Base-by-base conservation (phyloP, 2,329 filamentous ascomycete genomes). In the Orbilia ellipsospora region DNA sequence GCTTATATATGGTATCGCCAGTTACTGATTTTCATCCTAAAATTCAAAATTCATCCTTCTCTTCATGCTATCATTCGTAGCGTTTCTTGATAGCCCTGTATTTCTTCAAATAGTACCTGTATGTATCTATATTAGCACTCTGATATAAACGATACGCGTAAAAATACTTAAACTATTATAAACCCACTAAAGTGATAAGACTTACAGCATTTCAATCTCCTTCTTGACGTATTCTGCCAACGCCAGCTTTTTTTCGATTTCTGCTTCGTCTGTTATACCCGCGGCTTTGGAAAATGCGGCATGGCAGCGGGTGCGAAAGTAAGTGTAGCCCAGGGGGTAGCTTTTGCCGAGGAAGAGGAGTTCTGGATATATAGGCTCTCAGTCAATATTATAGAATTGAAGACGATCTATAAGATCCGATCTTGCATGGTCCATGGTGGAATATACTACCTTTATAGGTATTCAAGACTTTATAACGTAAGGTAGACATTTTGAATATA, bases 171-270 rank as follows among this genome's bases (percentile, higher is more conserved):
- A 23, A 23, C 23, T 4, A 4, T 23, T 23, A 4, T 4, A 23
- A 23, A 23, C n/a, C n/a, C n/a, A n/a, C n/a, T 26, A 62, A 51
- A 44, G 1, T 31, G 28, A 31, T 7, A 31, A n/a, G n/a, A 67
- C 73, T 28, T 64, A 77, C 73, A 77, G 16, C 20, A 62, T 62
- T 18, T 77, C 73, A 31, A 77, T 73, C 23, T 77, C 73, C 44
- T 51, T 62, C 62, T 77, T 77, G n/a, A 77, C 73, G 48, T 51
- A 77, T 61, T 73, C 56, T 2, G 73, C 73, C 26, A 68, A 44
- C 3, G 54, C 45, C 6, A 77, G 63, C 8, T 50, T 55, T 3
- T 42, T 51, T n/a, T 28, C 18, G 3, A 77, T 73, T 36, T 67
- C 67, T 1, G 51, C n/a, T 55, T 77, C 66, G 20, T 73, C 59